Conservation (phyloP, 1,284 basidiomycete genomes). For the Fomes fomentarius region DNA sequence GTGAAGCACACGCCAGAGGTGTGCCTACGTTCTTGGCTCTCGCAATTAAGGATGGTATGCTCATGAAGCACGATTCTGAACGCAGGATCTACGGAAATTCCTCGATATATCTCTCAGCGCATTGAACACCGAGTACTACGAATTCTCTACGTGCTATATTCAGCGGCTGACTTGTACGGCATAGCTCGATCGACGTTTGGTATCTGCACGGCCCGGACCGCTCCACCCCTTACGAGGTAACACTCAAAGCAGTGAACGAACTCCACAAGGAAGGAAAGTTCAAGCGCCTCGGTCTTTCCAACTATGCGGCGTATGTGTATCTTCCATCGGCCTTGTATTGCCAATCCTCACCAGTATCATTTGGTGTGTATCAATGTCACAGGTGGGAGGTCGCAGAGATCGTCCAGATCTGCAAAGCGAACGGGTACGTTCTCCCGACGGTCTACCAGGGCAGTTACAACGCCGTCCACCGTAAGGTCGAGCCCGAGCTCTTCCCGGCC, state of each 20-base stretch:
- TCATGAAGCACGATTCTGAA: no score
- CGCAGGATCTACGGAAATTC: conserved; percentile 44
- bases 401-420: conserved; percentile 52
- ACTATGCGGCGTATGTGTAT: conserved; percentile 44
- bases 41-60: no score
- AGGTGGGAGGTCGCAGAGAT: conserved; percentile 70
- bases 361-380: no score
- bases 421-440: conserved; percentile 63
- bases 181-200: conserved; percentile 43
- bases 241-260: conserved; percentile 51
- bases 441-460: conserved; percentile 73
- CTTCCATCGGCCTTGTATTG: background rate
- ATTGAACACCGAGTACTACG: conserved; percentile 49
- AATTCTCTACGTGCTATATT: background rate
- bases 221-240: conserved; percentile 47
- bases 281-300: conserved; percentile 53
- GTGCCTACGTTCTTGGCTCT: no score
- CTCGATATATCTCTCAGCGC: conserved; percentile 48
- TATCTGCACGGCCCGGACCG: conserved; percentile 62
- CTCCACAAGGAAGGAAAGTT: conserved; percentile 51
- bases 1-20: conserved; percentile 27
- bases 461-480: conserved; percentile 52
- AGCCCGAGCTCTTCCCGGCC: conserved; percentile 66
- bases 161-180: background rate
- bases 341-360: background rate